Evolutionary conservation across 2,329 filamentous ascomycete genomes (phyloP).

Genomic region (Hypocreales sp.): DNA sequence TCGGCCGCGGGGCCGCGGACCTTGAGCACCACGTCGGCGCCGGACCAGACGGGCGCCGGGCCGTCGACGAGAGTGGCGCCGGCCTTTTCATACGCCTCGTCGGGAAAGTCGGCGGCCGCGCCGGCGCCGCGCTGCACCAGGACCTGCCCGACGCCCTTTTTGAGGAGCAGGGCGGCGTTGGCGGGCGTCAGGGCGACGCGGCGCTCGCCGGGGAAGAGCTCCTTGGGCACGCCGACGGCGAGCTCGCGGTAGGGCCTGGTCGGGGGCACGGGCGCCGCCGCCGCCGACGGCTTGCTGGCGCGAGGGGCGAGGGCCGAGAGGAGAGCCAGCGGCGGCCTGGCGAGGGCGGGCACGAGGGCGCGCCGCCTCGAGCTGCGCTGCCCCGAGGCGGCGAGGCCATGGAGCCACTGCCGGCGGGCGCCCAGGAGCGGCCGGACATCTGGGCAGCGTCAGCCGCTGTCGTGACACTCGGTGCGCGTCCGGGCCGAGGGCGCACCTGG

Average conservation of each 20-base stretch:
- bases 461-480: too few species aligned
- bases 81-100: conserved; percentile 60
- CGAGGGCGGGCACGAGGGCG: conserved; percentile 11
- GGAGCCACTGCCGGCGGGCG: conserved; percentile 22
- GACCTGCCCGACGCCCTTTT: conserved; percentile 69
- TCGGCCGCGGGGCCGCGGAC: conserved; percentile 59
- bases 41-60: conserved; percentile 51
- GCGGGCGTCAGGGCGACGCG: conserved; percentile 75
- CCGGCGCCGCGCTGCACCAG: conserved; percentile 74
- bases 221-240: conserved; percentile 63
- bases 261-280: conserved; percentile 22
- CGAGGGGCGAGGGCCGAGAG: too few species aligned
- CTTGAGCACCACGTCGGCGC: conserved; percentile 69
- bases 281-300: too few species aligned
- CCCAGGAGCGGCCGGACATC: conserved; percentile 8
- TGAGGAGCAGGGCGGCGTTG: conserved; percentile 67
- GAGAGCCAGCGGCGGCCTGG: conserved; percentile 6
- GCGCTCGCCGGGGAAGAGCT: conserved; percentile 64
- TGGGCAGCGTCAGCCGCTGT: conserved; percentile 1
- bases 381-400: conserved; percentile 13
- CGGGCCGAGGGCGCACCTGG: too few species aligned
- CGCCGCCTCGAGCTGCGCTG: too few species aligned
- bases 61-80: conserved; percentile 64
- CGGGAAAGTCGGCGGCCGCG: conserved; percentile 57
- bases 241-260: conserved; percentile 54